A percentile compares a stretch with the other conserved stretches of the same genome.
Evolutionary conservation across 2,329 filamentous ascomycete genomes (phyloP).

Genomic region (Trichoderma sp.): DNA sequence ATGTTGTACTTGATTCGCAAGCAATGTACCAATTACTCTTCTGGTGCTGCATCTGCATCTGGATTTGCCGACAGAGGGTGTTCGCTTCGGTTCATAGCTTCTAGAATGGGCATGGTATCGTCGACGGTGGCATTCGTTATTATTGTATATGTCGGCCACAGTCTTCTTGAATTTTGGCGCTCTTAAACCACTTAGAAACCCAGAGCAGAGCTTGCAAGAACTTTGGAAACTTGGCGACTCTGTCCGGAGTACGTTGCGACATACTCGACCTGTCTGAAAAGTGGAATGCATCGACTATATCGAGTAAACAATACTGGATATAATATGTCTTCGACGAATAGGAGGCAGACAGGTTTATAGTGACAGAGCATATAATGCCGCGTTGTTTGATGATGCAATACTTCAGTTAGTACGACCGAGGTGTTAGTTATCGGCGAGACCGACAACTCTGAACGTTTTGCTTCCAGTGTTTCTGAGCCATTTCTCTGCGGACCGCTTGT

Average conservation of each 20-base stretch:
- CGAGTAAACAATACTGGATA: background rate
- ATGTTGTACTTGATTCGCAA: background rate
- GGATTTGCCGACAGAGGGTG: background rate
- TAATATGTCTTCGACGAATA: background rate
- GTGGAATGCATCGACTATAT: background rate
- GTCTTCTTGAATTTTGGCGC: too few relatives aligned
- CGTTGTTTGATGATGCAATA: background rate
- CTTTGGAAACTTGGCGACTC: background rate
- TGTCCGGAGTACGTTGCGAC: background rate
- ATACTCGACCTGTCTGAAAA: background rate
- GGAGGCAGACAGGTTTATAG: rapidly evolving
- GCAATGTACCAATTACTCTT: background rate
- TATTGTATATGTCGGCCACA: background rate
- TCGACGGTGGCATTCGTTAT: background rate
- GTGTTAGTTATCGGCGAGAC: background rate
- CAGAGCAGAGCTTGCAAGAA: too few relatives aligned
- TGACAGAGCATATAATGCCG: background rate
- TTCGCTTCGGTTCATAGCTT: background rate
- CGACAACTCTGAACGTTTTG: background rate
- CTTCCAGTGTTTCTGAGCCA: background rate
- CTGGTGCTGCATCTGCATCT: background rate
- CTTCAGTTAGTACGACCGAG: background rate
- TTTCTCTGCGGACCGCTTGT: background rate
- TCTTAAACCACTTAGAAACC: too few relatives aligned
- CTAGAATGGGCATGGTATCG: background rate